phyloP scores from a whole-genome alignment of 768 basidiomycete genomes.

The Austroboletus festivus region DNA sequence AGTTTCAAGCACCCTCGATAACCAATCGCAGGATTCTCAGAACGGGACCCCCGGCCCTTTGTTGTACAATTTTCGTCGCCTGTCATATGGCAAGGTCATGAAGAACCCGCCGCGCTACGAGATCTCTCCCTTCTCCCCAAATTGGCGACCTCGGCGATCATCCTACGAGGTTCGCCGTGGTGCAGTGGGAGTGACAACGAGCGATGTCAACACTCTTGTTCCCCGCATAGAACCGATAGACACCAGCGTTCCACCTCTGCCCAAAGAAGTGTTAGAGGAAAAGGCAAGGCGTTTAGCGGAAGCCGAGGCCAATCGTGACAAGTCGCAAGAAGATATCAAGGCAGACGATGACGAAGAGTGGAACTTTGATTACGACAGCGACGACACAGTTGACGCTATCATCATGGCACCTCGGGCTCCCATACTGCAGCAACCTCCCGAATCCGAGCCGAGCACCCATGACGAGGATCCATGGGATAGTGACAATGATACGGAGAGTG shows the following conservation, averaged over 20 bases:
- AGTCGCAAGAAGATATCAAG: too few relatives aligned
- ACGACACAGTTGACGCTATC: constrained; percentile 10
- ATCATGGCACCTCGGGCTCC: not conserved
- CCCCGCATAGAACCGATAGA: constrained; percentile 24
- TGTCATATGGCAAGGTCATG: too few relatives aligned
- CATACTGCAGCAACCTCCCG: not conserved
- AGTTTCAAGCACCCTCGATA: too few relatives aligned
- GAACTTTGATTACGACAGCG: constrained; percentile 20
- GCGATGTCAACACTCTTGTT: constrained; percentile 27
- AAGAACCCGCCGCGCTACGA: too few relatives aligned
- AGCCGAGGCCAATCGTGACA: constrained; percentile 7
- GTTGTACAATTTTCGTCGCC: too few relatives aligned
- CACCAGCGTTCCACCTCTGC: constrained; percentile 13
- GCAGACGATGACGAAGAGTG: constrained; percentile 14
- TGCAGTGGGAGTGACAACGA: constrained; percentile 20
- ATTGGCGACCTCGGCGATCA: constrained; percentile 26
- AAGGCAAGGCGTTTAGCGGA: constrained; percentile 8
- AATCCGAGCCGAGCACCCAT: too few relatives aligned
- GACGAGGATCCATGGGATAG: constrained; percentile 4
- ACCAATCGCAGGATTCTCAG: too few relatives aligned
- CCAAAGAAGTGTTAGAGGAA: constrained; percentile 18
- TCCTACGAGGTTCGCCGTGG: constrained; percentile 27
- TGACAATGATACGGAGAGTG: constrained; percentile 16
- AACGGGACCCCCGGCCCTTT: too few relatives aligned
- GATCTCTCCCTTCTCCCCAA: too few relatives aligned